Percentiles rank a stretch among this genome's conserved stretches.
These are phyloP conservation scores for Polygonum maritimum DNA, from an alignment of 148 eudicot species.

Conservation along the genomic window DNA sequence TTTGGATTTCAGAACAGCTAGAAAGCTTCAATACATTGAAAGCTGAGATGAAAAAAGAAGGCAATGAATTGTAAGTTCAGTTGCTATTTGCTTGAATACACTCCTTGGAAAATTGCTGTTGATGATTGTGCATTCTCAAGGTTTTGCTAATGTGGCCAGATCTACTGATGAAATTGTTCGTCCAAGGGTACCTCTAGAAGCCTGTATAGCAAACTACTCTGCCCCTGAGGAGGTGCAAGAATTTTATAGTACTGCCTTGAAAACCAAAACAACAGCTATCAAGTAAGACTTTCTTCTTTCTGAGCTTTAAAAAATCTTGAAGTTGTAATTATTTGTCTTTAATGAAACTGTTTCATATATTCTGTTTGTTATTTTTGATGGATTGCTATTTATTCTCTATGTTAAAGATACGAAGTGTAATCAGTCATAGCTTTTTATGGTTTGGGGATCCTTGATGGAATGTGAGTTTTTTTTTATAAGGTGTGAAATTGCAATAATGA, in stretches of 20 bases:
- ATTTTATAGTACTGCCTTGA: constrained; percentile 81
- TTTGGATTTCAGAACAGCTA: constrained; percentile 51
- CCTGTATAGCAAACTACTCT: constrained; percentile 71
- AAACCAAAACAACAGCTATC: constrained; percentile 70
- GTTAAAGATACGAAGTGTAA: background rate
- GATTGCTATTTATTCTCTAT: background rate
- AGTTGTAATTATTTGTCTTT: background rate
- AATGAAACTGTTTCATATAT: background rate
- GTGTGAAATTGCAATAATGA: background rate
- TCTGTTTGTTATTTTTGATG: background rate
- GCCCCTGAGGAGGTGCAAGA: constrained; percentile 89
- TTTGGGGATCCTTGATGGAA: background rate
- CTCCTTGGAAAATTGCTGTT: background rate
- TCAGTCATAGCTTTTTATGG: background rate
- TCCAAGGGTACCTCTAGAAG: constrained; percentile 80
- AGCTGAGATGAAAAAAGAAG: constrained; percentile 44
- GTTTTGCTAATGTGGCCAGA: constrained; percentile 25
- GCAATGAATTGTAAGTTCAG: constrained; percentile 60
- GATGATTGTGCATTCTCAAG: background rate
- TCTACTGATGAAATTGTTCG: constrained; percentile 72
- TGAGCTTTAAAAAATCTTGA: background rate
- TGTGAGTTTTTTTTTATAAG: background rate
- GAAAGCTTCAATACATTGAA: constrained; percentile 55
- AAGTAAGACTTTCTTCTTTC: constrained; percentile 44
- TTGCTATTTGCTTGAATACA: constrained; percentile 4